These are phyloP conservation scores for Endotrypanum monterogeii DNA, from an alignment of 208 protist species.

Conservation along the genomic window DNA sequence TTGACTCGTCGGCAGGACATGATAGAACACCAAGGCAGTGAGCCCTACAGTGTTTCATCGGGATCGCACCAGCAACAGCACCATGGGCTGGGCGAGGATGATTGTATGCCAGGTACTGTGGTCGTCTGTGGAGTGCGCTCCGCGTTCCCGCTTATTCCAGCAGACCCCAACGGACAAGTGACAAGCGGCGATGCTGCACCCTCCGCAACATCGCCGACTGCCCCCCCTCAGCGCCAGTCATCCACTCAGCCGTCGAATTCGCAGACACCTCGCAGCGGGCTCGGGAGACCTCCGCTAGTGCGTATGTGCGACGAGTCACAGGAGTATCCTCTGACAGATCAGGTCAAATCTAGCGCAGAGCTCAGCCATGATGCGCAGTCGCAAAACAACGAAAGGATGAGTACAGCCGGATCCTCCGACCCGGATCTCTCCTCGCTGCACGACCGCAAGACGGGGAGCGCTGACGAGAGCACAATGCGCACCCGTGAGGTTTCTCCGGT, in stretches of 20 bases:
- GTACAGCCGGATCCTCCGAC: not conserved
- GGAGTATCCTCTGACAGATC: too few species aligned
- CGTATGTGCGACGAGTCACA: not conserved
- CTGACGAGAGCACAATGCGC: not conserved
- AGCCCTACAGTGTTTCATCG: not conserved
- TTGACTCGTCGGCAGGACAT: conserved; percentile 23
- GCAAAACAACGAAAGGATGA: not conserved
- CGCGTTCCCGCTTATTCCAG: conserved; percentile 20
- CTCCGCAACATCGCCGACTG: not conserved
- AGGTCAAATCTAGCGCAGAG: not conserved
- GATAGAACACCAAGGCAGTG: conserved; percentile 5
- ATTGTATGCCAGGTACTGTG: not conserved
- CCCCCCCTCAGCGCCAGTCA: conserved; percentile 1
- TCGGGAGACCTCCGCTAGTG: conserved; percentile 12
- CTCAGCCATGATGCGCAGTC: not conserved
- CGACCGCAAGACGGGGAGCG: not conserved
- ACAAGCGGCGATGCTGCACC: conserved; percentile 4
- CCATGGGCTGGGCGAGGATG: not conserved
- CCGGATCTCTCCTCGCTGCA: not conserved
- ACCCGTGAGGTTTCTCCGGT: not conserved
- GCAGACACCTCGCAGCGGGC: conserved; percentile 3
- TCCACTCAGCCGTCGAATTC: not conserved
- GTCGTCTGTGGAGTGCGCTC: conserved; percentile 22
- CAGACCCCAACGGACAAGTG: not conserved
- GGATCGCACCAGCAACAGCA: not conserved